Conservation (phyloP, 2,329 filamentous ascomycete genomes). For the Talaromyces sp. region DNA sequence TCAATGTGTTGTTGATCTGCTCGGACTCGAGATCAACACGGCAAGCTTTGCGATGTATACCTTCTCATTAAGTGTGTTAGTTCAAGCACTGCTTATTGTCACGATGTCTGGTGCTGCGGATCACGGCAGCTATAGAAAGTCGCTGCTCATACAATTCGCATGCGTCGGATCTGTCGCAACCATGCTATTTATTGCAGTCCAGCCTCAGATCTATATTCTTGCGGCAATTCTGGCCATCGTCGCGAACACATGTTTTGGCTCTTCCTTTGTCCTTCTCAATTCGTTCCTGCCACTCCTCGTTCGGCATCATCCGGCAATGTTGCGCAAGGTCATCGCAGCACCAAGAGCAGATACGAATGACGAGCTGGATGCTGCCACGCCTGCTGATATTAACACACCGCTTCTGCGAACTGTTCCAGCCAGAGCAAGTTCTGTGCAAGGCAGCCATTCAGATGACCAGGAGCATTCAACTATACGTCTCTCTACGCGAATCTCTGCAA, state of each 20-base stretch:
- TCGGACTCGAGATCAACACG: constrained; percentile 87
- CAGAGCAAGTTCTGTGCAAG: constrained; percentile 11
- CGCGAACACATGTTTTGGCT: constrained; percentile 90
- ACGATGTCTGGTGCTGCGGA: constrained; percentile 96
- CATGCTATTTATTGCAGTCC: constrained; percentile 82
- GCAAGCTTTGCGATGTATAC: constrained; percentile 98
- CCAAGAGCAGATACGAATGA: constrained; percentile 9
- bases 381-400: constrained; percentile 27
- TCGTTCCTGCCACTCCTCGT: constrained; percentile 91
- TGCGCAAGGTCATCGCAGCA: constrained; percentile 24
- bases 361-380: constrained; percentile 20
- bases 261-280: constrained; percentile 92
- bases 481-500: constrained; percentile 86
- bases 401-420: constrained; percentile 23
- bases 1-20: constrained; percentile 78
- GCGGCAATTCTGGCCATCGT: constrained; percentile 82
- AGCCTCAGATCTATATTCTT: constrained; percentile 71
- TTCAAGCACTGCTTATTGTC: constrained; percentile 87
- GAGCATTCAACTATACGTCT: constrained; percentile 55
- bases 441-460: background rate
- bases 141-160: constrained; percentile 79
- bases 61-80: constrained; percentile 84
- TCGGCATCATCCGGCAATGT: constrained; percentile 68
- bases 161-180: constrained; percentile 76
- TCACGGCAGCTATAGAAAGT: constrained; percentile 88